Conservation (phyloP, 225 moss, liverwort and hornwort species). For the Anthoceros angustus region DNA sequence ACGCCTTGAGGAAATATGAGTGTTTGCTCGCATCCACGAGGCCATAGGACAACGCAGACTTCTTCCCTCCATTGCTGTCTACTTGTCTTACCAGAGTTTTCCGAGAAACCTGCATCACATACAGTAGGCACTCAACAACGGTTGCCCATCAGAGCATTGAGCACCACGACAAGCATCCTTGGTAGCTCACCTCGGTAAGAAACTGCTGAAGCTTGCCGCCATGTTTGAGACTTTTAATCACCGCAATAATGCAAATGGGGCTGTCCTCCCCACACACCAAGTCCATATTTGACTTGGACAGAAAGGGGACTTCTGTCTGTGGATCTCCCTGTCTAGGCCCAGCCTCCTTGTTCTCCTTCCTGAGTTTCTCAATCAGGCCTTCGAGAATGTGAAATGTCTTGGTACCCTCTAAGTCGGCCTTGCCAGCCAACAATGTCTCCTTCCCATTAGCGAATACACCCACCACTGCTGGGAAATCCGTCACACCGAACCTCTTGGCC, state of each 20-base stretch:
- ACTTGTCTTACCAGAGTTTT: slow-evolving; percentile 47
- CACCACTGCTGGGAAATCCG: slow-evolving; percentile 43
- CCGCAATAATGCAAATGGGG: slow-evolving; percentile 60
- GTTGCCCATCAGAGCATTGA: background rate
- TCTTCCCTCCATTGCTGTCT: slow-evolving; percentile 13
- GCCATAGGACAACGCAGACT: slow-evolving; percentile 47
- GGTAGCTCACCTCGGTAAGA: slow-evolving; percentile 38
- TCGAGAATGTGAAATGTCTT: slow-evolving; percentile 40
- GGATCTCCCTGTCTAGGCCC: slow-evolving; percentile 18
- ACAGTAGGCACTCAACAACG: background rate
- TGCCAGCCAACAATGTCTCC: slow-evolving; percentile 33
- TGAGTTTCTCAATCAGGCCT: slow-evolving; percentile 48
- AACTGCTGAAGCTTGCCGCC: slow-evolving; percentile 46
- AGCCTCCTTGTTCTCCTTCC: slow-evolving; percentile 36
- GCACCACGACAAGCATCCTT: background rate
- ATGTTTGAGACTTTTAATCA: slow-evolving; percentile 33
- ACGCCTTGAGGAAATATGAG: slow-evolving; percentile 43
- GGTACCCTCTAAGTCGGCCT: slow-evolving; percentile 22
- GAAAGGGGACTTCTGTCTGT: slow-evolving; percentile 23
- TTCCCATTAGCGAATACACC: slow-evolving; percentile 47
- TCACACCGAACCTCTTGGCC: slow-evolving; percentile 33
- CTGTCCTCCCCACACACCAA: slow-evolving; percentile 47
- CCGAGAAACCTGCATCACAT: slow-evolving; percentile 57
- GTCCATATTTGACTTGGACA: slow-evolving; percentile 47
- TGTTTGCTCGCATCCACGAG: slow-evolving; percentile 41